Percentiles rank a stretch among this genome's conserved stretches.
phyloP scores from a whole-genome alignment of 805 yeast genomes.

The Metschnikowia amazonensis region DNA sequence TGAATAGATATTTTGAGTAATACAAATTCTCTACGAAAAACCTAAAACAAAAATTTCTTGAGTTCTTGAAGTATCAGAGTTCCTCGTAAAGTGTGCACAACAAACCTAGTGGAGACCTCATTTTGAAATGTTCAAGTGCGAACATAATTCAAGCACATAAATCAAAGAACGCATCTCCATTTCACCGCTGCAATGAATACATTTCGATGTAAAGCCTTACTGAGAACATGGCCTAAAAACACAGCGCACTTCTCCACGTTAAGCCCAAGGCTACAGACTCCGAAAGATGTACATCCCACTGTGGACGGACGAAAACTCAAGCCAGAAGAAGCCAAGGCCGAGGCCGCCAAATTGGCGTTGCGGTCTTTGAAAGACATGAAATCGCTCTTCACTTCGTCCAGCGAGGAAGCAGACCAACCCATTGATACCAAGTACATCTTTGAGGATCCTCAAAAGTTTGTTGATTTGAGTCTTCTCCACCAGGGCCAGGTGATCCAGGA shows the following conservation, averaged over 20 bases:
- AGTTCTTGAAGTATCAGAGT: background rate
- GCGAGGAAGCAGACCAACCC: slow-evolving; percentile 41
- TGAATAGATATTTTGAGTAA: no score
- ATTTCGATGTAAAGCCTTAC: background rate
- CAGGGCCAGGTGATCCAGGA: slow-evolving; percentile 57
- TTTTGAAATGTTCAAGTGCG: background rate
- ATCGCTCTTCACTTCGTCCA: slow-evolving; percentile 36
- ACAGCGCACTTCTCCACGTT: background rate
- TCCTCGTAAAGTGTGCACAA: background rate
- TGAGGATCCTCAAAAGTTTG: slow-evolving; percentile 34
- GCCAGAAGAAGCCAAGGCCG: slow-evolving; percentile 21
- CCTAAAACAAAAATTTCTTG: no score
- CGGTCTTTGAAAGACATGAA: slow-evolving; percentile 41
- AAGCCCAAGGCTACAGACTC: background rate
- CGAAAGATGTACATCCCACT: slow-evolving; percentile 2
- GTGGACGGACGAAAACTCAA: slow-evolving; percentile 13
- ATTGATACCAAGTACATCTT: slow-evolving; percentile 44
- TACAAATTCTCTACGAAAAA: no score
- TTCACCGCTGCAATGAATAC: background rate
- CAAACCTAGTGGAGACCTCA: background rate
- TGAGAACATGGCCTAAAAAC: background rate
- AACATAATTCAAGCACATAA: background rate
- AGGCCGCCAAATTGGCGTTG: slow-evolving; percentile 38
- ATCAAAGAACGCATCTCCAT: background rate
- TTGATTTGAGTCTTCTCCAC: slow-evolving; percentile 40